Conservation (phyloP, 2,329 filamentous ascomycete species). For the Talaromyces atroroseus region DNA sequence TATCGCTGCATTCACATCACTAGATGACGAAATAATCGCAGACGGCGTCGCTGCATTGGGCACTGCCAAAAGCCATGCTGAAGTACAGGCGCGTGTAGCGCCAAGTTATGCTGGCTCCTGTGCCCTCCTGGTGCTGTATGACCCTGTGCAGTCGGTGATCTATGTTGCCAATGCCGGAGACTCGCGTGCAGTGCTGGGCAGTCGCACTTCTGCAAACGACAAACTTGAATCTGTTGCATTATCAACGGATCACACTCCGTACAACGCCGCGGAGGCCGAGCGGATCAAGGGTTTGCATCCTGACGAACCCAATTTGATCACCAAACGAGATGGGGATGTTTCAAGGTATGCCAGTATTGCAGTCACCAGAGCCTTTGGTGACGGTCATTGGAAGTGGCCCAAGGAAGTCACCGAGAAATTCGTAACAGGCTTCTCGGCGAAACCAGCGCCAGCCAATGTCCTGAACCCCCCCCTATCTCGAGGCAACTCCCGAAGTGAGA, state of each 20-base stretch:
- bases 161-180: slow-evolving; percentile 64
- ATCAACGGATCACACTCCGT: slow-evolving; percentile 61
- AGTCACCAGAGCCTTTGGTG: slow-evolving; percentile 63
- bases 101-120: slow-evolving; percentile 52
- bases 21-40: not conserved
- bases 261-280: slow-evolving; percentile 54
- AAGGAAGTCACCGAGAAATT: slow-evolving; percentile 38
- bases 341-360: slow-evolving; percentile 47
- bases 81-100: slow-evolving; percentile 20
- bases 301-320: slow-evolving; percentile 53
- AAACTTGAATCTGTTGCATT: slow-evolving; percentile 52
- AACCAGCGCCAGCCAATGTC: not conserved
- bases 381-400: slow-evolving; percentile 64
- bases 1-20: not conserved
- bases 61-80: slow-evolving; percentile 5
- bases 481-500: slow-evolving; percentile 60
- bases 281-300: slow-evolving; percentile 56
- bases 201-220: slow-evolving; percentile 19
- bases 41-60: not conserved
- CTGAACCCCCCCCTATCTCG: slow-evolving; percentile 64
- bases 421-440: not conserved
- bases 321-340: slow-evolving; percentile 47
- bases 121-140: slow-evolving; percentile 59
- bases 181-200: slow-evolving; percentile 60
- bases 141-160: slow-evolving; percentile 48